Conservation (phyloP, 805 yeast species). For the Lipomyces lipofer region DNA sequence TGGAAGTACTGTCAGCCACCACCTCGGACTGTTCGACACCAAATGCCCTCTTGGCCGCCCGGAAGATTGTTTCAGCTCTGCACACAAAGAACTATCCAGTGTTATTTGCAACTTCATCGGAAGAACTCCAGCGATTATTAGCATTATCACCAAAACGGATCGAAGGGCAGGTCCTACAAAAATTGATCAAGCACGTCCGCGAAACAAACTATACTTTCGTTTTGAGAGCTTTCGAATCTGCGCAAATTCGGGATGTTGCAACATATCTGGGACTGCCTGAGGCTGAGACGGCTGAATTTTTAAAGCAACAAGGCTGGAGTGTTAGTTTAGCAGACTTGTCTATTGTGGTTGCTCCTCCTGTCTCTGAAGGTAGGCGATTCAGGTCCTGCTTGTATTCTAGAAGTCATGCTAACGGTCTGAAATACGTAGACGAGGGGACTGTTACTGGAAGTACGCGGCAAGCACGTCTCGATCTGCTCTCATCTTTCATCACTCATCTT, state of each 20-base stretch:
- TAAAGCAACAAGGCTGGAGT: conserved; percentile 5
- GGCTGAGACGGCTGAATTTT: neutral
- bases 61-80: neutral
- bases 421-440: too few species aligned
- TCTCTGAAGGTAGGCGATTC: neutral
- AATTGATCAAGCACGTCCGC: conserved; percentile 3
- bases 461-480: too few species aligned
- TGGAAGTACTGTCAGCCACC: neutral
- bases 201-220: conserved; percentile 7
- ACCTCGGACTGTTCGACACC: neutral
- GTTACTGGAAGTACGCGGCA: too few species aligned
- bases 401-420: too few species aligned
- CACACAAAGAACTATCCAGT: neutral
- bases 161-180: neutral
- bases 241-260: neutral
- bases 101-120: neutral
- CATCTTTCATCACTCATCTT: too few species aligned
- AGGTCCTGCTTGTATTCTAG: too few species aligned
- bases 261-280: conserved; percentile 8
- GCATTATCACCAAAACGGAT: neutral
- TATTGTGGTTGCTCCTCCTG: neutral
- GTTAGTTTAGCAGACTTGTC: neutral
- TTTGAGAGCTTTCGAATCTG: conserved; percentile 2
- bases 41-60: too few species aligned
- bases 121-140: neutral